phyloP scores from a whole-genome alignment of 2,329 filamentous ascomycete genomes.

The Phialophora macrospora region DNA sequence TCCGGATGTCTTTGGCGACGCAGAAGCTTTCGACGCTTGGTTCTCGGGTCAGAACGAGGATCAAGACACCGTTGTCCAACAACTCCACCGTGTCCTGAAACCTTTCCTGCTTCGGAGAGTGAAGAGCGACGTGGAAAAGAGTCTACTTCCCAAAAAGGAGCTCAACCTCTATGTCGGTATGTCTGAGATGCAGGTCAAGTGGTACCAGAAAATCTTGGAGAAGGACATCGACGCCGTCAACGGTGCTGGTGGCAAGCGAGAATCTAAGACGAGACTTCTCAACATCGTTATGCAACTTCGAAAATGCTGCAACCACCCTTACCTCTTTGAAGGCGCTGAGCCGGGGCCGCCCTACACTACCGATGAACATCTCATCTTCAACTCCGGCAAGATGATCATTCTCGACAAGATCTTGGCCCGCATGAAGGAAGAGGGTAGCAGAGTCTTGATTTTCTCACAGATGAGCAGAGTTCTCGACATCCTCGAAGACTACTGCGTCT shows the following conservation, averaged over 20 bases:
- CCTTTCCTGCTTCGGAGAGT: conserved; percentile 95
- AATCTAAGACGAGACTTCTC: conserved; percentile 93
- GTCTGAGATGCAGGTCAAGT: conserved; percentile 99
- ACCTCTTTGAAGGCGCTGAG: conserved; percentile 96
- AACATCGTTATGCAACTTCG: conserved; percentile 99
- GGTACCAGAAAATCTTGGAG: conserved; percentile 98
- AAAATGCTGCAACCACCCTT: conserved; percentile 98
- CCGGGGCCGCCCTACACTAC: conserved; percentile 97
- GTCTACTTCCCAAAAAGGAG: conserved; percentile 94
- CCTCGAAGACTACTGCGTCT: conserved; percentile 96
- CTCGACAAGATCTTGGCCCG: conserved; percentile 87
- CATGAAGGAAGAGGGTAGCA: conserved; percentile 82
- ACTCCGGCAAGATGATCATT: conserved; percentile 96
- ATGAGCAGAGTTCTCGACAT: conserved; percentile 98
- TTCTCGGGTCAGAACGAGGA: conserved; percentile 89
- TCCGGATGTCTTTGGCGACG: conserved; percentile 97
- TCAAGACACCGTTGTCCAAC: conserved; percentile 93
- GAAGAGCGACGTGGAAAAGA: conserved; percentile 98
- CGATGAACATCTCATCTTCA: conserved; percentile 91
- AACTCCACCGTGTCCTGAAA: conserved; percentile 88
- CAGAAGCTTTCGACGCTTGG: conserved; percentile 97
- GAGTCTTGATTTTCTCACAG: conserved; percentile 98
- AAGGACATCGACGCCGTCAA: conserved; percentile 99
- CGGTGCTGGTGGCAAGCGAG: conserved; percentile 90
- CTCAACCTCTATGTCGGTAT: conserved; percentile 96